Base-by-base conservation (phyloP, 306 rosid species). In the Casuarina equisetifolia region DNA sequence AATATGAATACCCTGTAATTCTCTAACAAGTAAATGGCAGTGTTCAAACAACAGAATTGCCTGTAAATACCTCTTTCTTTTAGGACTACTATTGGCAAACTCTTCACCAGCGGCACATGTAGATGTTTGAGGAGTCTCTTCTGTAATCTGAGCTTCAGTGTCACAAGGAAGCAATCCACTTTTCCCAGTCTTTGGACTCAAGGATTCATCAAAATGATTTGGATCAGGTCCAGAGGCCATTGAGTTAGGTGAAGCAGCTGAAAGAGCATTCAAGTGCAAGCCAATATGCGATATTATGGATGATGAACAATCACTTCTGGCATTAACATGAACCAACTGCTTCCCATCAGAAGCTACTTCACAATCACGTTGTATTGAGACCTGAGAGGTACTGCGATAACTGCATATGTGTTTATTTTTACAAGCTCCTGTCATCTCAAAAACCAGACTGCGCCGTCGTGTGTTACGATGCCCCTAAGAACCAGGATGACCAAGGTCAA, bases 251-350 rank as follows among this genome's bases (percentile, higher is more conserved):
- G 87, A 79, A 64, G 82, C 64, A 52, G 84, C 20, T 48, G 90
- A 91, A 80, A 92, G 89, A 77, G 96, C 92, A 84, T 90, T 92
- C 76, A 93, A 81, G 89, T 90, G 91, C 81, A 92, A 84, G 69
- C 94, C 93, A 32, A 89, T 92, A 84, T 90, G 94, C 12, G 88
- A 93, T 79, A 90, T 74, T 69, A 77, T 79, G 82, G 87, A 78
- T 66, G 87, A 77, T 1, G 89, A 75, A 75, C 85, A 84, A 73
- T 85, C 81, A 73, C 82, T 58, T 58, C 79, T 3, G 81, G 76
- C 73, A 58, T 83, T 89, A 61, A 74, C 12, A 9, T 87, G 80
- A 73, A 83, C 75, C 2, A 75, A 78, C 70, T 82, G 88, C 79
- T 63, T 89, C 63, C 88, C 90, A 51, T 74, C 76, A 9, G 81